Evolutionary conservation across 345 rosid genomes (phyloP).

Genomic region (Euphorbia pulcherrima): DNA sequence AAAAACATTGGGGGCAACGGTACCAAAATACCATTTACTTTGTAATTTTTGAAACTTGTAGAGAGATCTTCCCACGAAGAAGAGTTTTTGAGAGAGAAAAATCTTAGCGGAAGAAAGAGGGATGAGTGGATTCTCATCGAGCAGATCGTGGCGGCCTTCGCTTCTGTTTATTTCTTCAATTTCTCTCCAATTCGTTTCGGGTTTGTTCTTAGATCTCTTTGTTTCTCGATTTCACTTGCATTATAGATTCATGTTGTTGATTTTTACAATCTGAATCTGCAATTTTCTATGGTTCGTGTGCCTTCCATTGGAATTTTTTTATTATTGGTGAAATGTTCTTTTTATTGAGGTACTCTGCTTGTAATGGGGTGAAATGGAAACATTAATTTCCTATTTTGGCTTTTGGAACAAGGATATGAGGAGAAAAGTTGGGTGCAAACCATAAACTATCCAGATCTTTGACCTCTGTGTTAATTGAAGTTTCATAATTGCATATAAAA

Average conservation of each 20-base stretch:
- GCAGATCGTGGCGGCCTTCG: constrained; percentile 33
- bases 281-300: not conserved
- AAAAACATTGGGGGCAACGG: constrained; percentile 14
- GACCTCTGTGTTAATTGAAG: not conserved
- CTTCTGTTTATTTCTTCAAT: constrained; percentile 39
- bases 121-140: constrained; percentile 33
- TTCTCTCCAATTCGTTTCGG: constrained; percentile 48
- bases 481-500: not conserved
- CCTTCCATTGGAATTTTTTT: not conserved
- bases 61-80: not conserved
- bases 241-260: not conserved
- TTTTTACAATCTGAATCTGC: not conserved
- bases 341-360: not conserved
- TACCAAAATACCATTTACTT: not conserved
- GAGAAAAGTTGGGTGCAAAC: not conserved
- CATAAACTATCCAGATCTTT: not conserved
- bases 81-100: not conserved
- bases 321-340: not conserved
- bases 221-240: not conserved
- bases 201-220: constrained; percentile 42
- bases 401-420: not conserved
- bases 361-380: not conserved
- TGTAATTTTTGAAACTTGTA: not conserved
- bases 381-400: not conserved
- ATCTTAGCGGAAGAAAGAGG: constrained; percentile 15